Evolutionary conservation across 2,329 filamentous ascomycete species (phyloP), one percentile per base, ranked within the genome.

Genomic region (Fusarium pilosicola): DNA sequence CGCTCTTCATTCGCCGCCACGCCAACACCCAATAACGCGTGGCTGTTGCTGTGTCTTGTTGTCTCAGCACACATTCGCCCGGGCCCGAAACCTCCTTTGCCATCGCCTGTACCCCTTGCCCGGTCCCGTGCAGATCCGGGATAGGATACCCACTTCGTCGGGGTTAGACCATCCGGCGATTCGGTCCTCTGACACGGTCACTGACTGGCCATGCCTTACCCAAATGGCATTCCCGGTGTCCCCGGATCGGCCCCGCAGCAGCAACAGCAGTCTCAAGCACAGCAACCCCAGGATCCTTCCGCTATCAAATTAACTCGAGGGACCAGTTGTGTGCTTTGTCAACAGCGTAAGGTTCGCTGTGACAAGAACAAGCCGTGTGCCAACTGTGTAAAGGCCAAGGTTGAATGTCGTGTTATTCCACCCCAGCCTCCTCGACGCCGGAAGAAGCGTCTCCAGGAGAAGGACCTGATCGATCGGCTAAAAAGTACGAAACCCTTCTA

Each of bases 271-370:
- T 58, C 65, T 30, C 76, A 74, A 46, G 62, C 42, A 46, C 77
- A 76, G 30, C 77, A 76, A 51, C 74, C 76, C 52, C 70, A 74
- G 32, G 86, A 88, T 68, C 78, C 84, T 60, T 83, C 84, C 44
- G 81, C 83, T 62, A 80, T 88, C 74, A 90, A 90, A 80, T 81
- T 90, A 74, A 90, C 88, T 44, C 85, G 88, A 56, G 88, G 88
- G 66, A 88, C 89, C 70, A 89, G 88, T 68, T 96, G 93, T 77
- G 86, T 94, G 20, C 86, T 91, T 26, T 96, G 93, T 78, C 92
- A 95, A 79, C 92, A 93, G 79, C 89, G 92, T 69, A 94, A 94
- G 80, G 88, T 94, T 46, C 91, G 91, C 68, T 94, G 93, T 81
- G 90, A 94, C 81, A 92, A 92, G 81, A 89, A 87, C 75, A 91